These are phyloP conservation scores for Microsporum canis DNA, from an alignment of 2,329 filamentous ascomycete species.

Conservation along the genomic window DNA sequence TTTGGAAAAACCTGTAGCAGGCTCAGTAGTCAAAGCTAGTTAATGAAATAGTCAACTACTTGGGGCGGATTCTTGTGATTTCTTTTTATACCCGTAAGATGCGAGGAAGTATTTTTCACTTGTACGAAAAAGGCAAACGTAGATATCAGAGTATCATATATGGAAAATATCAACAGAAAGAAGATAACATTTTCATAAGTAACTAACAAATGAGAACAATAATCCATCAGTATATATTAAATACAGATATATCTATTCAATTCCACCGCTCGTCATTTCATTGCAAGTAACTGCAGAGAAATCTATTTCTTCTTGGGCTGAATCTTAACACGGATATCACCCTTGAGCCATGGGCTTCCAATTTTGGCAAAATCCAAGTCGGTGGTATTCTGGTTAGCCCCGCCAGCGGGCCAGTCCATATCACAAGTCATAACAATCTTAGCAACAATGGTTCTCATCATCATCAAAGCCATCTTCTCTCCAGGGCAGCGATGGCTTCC, in stretches of 20 bases:
- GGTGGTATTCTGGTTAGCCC: conserved; percentile 7
- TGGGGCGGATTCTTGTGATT: no score
- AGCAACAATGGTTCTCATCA: conserved; percentile 9
- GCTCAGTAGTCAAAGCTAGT: no score
- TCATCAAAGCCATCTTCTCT: conserved; percentile 13
- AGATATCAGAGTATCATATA: no score
- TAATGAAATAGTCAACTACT: no score
- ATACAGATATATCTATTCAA: background rate
- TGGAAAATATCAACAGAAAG: background rate
- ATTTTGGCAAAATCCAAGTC: conserved; percentile 13
- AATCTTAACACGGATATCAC: conserved; percentile 11
- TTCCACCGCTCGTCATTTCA: background rate
- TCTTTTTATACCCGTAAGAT: no score
- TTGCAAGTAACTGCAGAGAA: no score
- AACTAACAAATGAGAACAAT: no score
- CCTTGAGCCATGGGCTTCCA: conserved; percentile 13
- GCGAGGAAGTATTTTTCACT: no score
- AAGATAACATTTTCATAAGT: background rate
- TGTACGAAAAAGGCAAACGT: no score
- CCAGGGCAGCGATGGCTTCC: conserved; percentile 13
- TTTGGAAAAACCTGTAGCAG: no score
- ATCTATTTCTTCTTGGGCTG: conserved; percentile 1
- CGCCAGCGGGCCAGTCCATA: conserved; percentile 9
- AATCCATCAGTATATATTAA: background rate
- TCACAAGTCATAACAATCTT: conserved; percentile 10